Percentiles rank a stretch among this genome's conserved stretches.
Conservation (phyloP, 2,329 filamentous ascomycete species). For the Epichloe bromicola region DNA sequence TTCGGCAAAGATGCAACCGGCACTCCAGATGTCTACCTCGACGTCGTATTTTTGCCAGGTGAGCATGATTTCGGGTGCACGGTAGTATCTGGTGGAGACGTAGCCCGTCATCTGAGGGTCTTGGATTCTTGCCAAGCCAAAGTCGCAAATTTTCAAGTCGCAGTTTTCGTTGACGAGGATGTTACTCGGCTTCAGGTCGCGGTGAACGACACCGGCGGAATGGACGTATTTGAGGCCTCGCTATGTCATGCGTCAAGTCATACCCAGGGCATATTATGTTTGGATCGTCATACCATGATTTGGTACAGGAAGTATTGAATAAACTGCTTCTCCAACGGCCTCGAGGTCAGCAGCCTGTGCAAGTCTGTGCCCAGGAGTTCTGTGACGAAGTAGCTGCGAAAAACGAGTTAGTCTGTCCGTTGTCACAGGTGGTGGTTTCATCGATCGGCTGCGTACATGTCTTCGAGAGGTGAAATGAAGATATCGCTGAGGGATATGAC, state of each 20-base stretch:
- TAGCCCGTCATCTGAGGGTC: constrained; percentile 99
- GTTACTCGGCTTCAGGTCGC: constrained; percentile 96
- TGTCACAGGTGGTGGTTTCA: constrained; percentile 3
- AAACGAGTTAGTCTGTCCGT: constrained; percentile 8
- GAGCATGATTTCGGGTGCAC: constrained; percentile 98
- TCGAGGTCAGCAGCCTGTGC: constrained; percentile 85
- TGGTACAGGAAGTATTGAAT: constrained; percentile 99
- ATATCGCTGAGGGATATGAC: constrained; percentile 98
- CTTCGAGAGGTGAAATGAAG: constrained; percentile 97
- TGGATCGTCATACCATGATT: constrained; percentile 58
- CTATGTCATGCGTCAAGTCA: constrained; percentile 31
- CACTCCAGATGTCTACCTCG: constrained; percentile 98
- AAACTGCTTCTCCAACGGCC: constrained; percentile 97
- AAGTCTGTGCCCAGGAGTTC: constrained; percentile 94
- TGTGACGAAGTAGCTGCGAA: constrained; percentile 81
- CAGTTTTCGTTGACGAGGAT: constrained; percentile 99
- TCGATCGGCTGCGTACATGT: constrained; percentile 56
- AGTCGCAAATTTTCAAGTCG: constrained; percentile 98
- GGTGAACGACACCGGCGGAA: constrained; percentile 93
- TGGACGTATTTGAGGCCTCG: constrained; percentile 98
- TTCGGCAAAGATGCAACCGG: constrained; percentile 96
- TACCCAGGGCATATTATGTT: no score
- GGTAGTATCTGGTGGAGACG: constrained; percentile 96
- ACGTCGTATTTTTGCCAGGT: constrained; percentile 99
- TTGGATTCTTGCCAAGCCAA: constrained; percentile 91